Conservation (phyloP, 1,284 basidiomycete species). For the Trametes versicolor region DNA sequence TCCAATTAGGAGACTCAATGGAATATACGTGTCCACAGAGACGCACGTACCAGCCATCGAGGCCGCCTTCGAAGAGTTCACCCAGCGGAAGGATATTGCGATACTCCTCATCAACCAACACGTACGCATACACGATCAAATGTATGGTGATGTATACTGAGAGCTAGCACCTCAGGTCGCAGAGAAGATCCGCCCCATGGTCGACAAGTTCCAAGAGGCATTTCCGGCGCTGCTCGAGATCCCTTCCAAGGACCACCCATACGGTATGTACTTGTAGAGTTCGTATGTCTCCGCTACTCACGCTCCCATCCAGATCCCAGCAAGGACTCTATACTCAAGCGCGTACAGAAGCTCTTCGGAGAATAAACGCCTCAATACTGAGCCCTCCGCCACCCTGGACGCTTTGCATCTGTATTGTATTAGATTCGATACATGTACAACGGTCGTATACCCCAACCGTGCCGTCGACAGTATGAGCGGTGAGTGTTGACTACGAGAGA, state of each 20-base stretch:
- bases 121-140: conserved; percentile 56
- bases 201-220: conserved; percentile 95
- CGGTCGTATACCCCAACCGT: conserved; percentile 23
- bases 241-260: conserved; percentile 94
- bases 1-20: neutral
- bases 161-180: conserved; percentile 74
- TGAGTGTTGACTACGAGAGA: conserved; percentile 23
- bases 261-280: conserved; percentile 59
- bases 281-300: conserved; percentile 4
- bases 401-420: conserved; percentile 33
- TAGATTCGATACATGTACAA: conserved; percentile 37
- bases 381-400: conserved; percentile 5
- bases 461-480: conserved; percentile 24
- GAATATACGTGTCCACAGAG: conserved; percentile 58
- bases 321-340: conserved; percentile 97
- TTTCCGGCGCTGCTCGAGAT: conserved; percentile 99
- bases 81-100: conserved; percentile 91
- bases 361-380: conserved; percentile 58
- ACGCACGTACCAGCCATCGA: conserved; percentile 91
- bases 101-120: conserved; percentile 98
- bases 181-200: conserved; percentile 95
- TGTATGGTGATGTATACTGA: neutral
- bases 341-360: conserved; percentile 96
- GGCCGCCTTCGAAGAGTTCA: conserved; percentile 91
- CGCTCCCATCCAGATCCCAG: conserved; percentile 77